Conservation (phyloP, 2,329 filamentous ascomycete species). For the Lecanosticta acicola region DNA sequence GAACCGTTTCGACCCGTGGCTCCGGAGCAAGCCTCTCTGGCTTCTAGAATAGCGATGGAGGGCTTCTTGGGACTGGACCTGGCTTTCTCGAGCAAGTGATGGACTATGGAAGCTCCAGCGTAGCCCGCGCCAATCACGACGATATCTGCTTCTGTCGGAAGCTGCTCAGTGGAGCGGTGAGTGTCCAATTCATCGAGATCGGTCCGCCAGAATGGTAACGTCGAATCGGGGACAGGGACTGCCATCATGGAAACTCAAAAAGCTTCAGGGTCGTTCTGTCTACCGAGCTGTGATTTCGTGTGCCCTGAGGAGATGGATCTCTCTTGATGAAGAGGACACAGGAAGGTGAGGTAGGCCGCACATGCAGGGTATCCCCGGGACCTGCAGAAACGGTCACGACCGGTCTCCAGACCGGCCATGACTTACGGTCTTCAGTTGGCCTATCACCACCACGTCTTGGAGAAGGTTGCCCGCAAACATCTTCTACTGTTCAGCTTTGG, state of each 20-base stretch:
- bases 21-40: slow-evolving; percentile 25
- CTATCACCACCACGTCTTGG: background rate
- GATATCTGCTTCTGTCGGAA: slow-evolving; percentile 35
- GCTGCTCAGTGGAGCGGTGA: slow-evolving; percentile 58
- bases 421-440: background rate
- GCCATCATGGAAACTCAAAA: too few relatives aligned
- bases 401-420: background rate
- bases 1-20: slow-evolving; percentile 28
- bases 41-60: slow-evolving; percentile 25
- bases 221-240: slow-evolving; percentile 19
- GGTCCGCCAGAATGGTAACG: slow-evolving; percentile 41
- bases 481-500: too few relatives aligned
- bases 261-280: too few relatives aligned
- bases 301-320: too few relatives aligned
- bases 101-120: slow-evolving; percentile 22
- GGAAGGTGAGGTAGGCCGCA: background rate
- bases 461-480: background rate
- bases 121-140: slow-evolving; percentile 27
- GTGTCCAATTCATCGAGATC: slow-evolving; percentile 41
- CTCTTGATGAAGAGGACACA: too few relatives aligned
- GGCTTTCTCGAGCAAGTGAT: slow-evolving; percentile 22
- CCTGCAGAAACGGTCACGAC: background rate
- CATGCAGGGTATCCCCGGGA: background rate
- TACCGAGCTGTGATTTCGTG: too few relatives aligned
- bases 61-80: background rate